phyloP scores from a whole-genome alignment of 345 rosid species.

The Psidium guajava region DNA sequence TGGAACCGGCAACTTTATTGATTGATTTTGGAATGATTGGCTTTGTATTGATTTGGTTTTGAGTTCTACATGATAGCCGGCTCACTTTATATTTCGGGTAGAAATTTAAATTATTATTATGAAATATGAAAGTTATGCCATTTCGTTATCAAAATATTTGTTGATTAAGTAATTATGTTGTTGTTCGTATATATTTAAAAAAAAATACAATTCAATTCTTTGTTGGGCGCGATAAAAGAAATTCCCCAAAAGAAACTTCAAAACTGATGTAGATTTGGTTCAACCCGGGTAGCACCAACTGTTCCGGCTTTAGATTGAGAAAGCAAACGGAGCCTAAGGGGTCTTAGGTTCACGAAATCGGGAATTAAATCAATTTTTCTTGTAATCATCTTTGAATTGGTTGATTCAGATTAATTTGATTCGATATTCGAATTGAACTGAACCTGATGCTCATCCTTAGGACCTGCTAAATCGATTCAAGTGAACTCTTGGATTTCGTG shows the following conservation, averaged over 20 bases:
- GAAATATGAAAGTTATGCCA: not conserved
- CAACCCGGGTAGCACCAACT: rapidly evolving
- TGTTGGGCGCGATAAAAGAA: not conserved
- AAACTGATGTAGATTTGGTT: rapidly evolving
- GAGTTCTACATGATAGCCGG: too few relatives aligned
- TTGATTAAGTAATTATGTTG: not conserved
- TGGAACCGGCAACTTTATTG: not conserved
- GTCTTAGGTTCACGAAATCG: rapidly evolving
- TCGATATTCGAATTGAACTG: not conserved
- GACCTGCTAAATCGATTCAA: not conserved
- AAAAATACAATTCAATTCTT: not conserved
- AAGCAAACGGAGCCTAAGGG: not conserved
- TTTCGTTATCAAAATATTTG: not conserved
- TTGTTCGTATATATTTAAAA: rapidly evolving
- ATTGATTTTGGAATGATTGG: not conserved
- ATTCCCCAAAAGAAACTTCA: not conserved
- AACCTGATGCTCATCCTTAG: not conserved
- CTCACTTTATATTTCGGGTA: too few relatives aligned
- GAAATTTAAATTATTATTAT: not conserved
- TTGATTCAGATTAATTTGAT: not conserved
- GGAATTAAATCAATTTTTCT: not conserved
- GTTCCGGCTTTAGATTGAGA: not conserved
- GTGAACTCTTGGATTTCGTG: not conserved
- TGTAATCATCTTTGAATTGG: not conserved
- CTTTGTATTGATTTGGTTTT: rapidly evolving